Percentiles rank a stretch among this genome's conserved stretches.
Evolutionary conservation across 2,329 filamentous ascomycete species (phyloP).

Genomic region (Paraphoma chrysanthemicola): DNA sequence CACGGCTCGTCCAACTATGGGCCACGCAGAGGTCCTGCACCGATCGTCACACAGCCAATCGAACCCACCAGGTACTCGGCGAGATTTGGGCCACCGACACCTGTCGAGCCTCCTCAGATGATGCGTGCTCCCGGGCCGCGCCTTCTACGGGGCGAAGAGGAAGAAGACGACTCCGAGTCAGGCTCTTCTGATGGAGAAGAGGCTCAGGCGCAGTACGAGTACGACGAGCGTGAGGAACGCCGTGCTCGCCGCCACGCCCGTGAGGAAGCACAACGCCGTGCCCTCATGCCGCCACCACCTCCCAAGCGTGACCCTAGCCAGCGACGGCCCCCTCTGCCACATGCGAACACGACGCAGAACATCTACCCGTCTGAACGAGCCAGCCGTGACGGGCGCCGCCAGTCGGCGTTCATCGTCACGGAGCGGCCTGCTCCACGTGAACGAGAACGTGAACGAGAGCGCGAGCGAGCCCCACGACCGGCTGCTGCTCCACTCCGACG

Average conservation of each 20-base stretch:
- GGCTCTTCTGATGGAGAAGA: slow-evolving; percentile 24
- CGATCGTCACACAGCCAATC: slow-evolving; percentile 33
- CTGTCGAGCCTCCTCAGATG: neutral
- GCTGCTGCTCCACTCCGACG: slow-evolving; percentile 29
- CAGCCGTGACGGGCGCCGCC: slow-evolving; percentile 10
- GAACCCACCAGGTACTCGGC: slow-evolving; percentile 35
- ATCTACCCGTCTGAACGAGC: neutral
- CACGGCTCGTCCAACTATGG: slow-evolving; percentile 30
- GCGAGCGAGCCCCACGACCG: slow-evolving; percentile 17
- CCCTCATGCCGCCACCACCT: slow-evolving; percentile 35
- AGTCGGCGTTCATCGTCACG: slow-evolving; percentile 18
- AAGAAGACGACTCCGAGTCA: slow-evolving; percentile 11
- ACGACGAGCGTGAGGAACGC: slow-evolving; percentile 14
- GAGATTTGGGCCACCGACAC: slow-evolving; percentile 26
- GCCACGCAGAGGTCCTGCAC: slow-evolving; percentile 19
- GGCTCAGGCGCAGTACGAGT: neutral
- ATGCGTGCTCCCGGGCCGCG: neutral
- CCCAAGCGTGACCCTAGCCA: slow-evolving; percentile 14
- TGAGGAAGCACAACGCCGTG: slow-evolving; percentile 8
- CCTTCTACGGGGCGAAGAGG: slow-evolving; percentile 13
- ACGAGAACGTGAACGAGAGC: slow-evolving; percentile 16
- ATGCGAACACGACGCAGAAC: slow-evolving; percentile 17
- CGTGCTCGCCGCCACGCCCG: neutral
- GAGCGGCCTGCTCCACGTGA: slow-evolving; percentile 18
- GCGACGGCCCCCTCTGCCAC: slow-evolving; percentile 36